Base-by-base conservation (phyloP, 225 moss, liverwort and hornwort species). In the Bryoerythrophyllum caledonicum region DNA sequence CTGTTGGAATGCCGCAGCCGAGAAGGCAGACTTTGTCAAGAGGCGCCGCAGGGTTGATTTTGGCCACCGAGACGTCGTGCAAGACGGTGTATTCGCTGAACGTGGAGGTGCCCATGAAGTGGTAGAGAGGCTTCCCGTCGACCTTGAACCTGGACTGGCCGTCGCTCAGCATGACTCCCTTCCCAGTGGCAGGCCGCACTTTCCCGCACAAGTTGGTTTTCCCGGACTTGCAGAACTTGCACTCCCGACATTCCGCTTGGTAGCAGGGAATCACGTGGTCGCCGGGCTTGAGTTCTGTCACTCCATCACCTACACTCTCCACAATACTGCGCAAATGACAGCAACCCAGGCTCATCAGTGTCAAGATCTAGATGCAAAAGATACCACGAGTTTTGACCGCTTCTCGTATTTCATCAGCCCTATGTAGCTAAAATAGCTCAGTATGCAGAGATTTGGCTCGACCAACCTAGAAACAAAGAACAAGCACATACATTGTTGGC, bases 241-340 rank as follows among this genome's bases (percentile, higher is more conserved):
- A 89, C 51, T 86, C 86, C n/a, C 89, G 77, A 78, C 89, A 89
- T 61, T 89, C 89, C 19, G 89, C 89, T 80, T 86, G 86, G 73
- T 86, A 89, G 79, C 89, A 89, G 16, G 89, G 86, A 41, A 89
- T 89, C 38, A 89, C 89, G 63, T 89, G 89, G 12, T 89, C 89
- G 37, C 86, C 84, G 4, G 86, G 69, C 48, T 82, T 86, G 44
- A 89, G 7, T 0, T 82, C 81, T 24, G 75, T 80, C 68, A 89
- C 89, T 75, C 89, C 89, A 46, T 84, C 86, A 15, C 89, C 89
- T 20, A 89, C 80, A 61, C 89, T 89, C 82, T 89, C 89, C 78
- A 89, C 86, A 49, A 89, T 72, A 43, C 89, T 89, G 83, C 62
- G 5, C 40, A 55, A 67, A 23, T 51, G 2, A 52, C 15, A 12